Conservation (phyloP, 768 basidiomycete species). For the Suillus spraguei region DNA sequence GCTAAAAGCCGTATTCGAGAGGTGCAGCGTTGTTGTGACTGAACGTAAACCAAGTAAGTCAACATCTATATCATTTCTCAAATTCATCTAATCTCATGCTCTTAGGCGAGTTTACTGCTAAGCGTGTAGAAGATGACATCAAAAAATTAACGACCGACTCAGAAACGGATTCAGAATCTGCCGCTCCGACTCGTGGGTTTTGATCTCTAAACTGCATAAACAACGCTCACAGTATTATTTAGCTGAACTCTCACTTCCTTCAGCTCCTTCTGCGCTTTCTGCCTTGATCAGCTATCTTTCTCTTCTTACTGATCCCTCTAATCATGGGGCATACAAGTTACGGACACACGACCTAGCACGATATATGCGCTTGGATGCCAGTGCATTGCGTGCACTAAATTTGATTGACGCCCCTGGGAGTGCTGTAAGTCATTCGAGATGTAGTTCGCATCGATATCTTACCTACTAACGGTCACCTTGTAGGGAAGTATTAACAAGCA, state of each 20-base stretch:
- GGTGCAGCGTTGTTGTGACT: conserved; percentile 89
- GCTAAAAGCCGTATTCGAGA: conserved; percentile 81
- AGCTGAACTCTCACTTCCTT: conserved; percentile 80
- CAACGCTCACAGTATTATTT: conserved; percentile 7
- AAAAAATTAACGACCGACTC: conserved; percentile 35
- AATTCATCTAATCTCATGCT: neutral
- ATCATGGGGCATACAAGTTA: conserved; percentile 80
- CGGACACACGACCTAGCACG: conserved; percentile 89
- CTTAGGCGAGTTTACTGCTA: conserved; percentile 81
- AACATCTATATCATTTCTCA: neutral
- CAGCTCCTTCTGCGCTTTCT: conserved; percentile 77
- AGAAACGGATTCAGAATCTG: neutral
- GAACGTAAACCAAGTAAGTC: conserved; percentile 83
- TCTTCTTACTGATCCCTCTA: conserved; percentile 74
- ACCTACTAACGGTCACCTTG: conserved; percentile 12
- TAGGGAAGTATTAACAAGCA: conserved; percentile 72
- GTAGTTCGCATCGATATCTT: neutral
- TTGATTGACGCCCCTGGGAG: conserved; percentile 69
- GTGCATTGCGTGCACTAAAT: conserved; percentile 88
- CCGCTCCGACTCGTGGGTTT: neutral
- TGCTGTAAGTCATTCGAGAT: neutral
- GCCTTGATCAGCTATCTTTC: conserved; percentile 84
- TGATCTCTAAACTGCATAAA: neutral
- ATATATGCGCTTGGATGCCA: conserved; percentile 96
- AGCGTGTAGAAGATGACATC: conserved; percentile 81